These are phyloP conservation scores for Collybia nuda DNA, from an alignment of 768 basidiomycete genomes.

Conservation along the genomic window DNA sequence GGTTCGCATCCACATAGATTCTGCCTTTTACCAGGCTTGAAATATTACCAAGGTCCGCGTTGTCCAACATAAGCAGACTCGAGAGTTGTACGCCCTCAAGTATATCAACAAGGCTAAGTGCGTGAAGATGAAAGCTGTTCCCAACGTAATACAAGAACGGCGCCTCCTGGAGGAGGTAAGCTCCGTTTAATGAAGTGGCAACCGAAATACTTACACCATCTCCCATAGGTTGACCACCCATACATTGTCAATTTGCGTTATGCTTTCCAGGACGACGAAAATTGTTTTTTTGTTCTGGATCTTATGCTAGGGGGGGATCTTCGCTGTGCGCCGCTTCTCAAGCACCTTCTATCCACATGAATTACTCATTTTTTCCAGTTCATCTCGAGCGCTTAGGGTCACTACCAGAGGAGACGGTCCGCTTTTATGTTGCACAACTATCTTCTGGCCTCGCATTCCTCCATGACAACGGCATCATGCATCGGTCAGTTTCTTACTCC, in stretches of 20 bases:
- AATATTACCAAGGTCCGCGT: slow-evolving; percentile 77
- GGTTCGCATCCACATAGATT: slow-evolving; percentile 44
- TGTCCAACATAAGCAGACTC: slow-evolving; percentile 98
- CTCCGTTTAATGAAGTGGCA: neutral
- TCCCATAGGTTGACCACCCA: slow-evolving; percentile 83
- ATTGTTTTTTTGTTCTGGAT: slow-evolving; percentile 97
- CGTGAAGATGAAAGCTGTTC: slow-evolving; percentile 97
- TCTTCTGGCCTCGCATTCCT: slow-evolving; percentile 87
- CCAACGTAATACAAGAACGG: slow-evolving; percentile 96
- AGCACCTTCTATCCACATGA: slow-evolving; percentile 1
- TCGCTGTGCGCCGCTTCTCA: slow-evolving; percentile 61
- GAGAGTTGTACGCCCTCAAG: slow-evolving; percentile 94
- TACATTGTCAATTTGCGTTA: slow-evolving; percentile 95
- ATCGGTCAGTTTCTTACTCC: slow-evolving; percentile 62
- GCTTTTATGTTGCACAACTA: slow-evolving; percentile 89
- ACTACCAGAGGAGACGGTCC: slow-evolving; percentile 74
- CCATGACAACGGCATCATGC: slow-evolving; percentile 93
- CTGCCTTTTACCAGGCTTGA: neutral
- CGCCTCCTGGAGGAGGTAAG: slow-evolving; percentile 90
- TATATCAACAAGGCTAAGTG: slow-evolving; percentile 99
- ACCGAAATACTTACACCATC: slow-evolving; percentile 15
- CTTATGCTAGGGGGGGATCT: slow-evolving; percentile 96
- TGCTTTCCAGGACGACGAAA: slow-evolving; percentile 97
- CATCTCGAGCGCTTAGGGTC: slow-evolving; percentile 82
- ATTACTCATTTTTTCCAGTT: slow-evolving; percentile 45